Conservation (phyloP, 768 basidiomycete genomes). For the Tylopilus subfusipes region DNA sequence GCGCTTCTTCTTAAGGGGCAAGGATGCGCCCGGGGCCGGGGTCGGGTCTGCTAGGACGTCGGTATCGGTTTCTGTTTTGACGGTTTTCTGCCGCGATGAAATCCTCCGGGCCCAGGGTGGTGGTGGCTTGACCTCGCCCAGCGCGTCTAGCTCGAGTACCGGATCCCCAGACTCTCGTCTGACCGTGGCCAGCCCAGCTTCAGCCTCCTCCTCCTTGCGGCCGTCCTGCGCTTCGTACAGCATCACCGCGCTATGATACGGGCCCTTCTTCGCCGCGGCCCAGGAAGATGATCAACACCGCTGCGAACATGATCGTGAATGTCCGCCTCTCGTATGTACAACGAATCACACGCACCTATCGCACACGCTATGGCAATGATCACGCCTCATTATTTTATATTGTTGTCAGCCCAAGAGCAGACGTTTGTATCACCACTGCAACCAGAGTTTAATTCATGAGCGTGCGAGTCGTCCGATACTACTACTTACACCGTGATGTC, state of each 20-base stretch:
- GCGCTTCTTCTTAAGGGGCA: too few relatives aligned
- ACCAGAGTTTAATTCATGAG: background rate
- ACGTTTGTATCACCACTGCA: slow-evolving; percentile 4
- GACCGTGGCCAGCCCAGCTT: slow-evolving; percentile 18
- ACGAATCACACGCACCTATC: slow-evolving; percentile 1
- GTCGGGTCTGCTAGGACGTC: background rate
- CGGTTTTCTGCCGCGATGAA: too few relatives aligned
- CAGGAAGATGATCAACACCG: slow-evolving; percentile 1
- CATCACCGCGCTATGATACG: slow-evolving; percentile 42
- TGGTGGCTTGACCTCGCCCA: background rate
- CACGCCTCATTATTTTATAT: slow-evolving; percentile 3
- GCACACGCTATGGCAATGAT: background rate
- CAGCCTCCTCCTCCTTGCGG: background rate
- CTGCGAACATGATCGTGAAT: slow-evolving; percentile 2
- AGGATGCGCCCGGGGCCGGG: too few relatives aligned
- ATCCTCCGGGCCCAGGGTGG: too few relatives aligned
- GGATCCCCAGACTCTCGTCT: slow-evolving; percentile 23
- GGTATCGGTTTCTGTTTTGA: background rate
- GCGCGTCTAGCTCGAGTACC: background rate
- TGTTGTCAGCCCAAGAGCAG: slow-evolving; percentile 5
- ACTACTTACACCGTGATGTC: slow-evolving; percentile 4
- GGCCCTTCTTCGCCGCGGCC: slow-evolving; percentile 37
- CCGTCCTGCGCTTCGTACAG: slow-evolving; percentile 32
- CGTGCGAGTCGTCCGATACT: background rate
- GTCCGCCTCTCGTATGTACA: background rate